Evolutionary conservation across 495 filamentous ascomycete species (phyloP).

Genomic region (Penicilliopsis zonata): DNA sequence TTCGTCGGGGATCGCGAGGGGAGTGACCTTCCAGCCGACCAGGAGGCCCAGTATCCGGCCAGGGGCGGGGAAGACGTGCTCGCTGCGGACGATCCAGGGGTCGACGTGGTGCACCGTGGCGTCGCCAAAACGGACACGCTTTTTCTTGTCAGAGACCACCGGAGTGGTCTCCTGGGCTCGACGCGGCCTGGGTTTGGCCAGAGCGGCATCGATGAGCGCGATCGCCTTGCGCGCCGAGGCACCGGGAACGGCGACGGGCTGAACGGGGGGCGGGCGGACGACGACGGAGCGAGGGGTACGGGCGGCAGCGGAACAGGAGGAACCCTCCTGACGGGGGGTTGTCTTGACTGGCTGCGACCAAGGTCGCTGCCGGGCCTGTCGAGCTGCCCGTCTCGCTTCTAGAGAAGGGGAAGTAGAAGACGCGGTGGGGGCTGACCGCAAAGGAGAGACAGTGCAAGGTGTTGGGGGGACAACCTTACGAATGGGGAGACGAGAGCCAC

Average conservation of each 20-base stretch:
- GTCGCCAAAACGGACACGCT: constrained; percentile 14
- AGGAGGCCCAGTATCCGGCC: constrained; percentile 8
- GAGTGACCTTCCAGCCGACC: constrained; percentile 11
- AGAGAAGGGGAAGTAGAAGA: constrained; percentile 1
- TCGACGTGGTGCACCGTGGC: constrained; percentile 6
- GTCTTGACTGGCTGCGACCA: constrained; percentile 5
- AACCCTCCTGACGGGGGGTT: not conserved
- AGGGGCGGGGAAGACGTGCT: constrained; percentile 9
- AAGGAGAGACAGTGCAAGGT: not conserved
- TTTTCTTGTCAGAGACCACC: no score
- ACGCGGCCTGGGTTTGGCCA: not conserved
- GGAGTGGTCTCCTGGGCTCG: not conserved
- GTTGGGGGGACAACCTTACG: constrained; percentile 1
- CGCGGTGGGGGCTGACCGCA: not conserved
- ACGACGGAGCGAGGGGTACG: not conserved
- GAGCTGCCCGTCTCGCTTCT: constrained; percentile 6
- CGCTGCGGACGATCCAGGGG: constrained; percentile 11
- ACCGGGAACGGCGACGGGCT: not conserved
- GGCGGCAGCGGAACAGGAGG: not conserved
- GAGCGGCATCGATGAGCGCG: not conserved
- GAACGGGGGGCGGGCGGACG: not conserved
- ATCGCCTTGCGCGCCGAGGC: not conserved
- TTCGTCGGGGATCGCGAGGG: constrained; percentile 10
- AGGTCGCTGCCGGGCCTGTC: constrained; percentile 9
- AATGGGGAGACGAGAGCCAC: constrained; percentile 9